Percentiles rank a stretch among this genome's conserved stretches.
phyloP scores from a whole-genome alignment of 164 flowering plant genomes.

The Aristolochia californica region DNA sequence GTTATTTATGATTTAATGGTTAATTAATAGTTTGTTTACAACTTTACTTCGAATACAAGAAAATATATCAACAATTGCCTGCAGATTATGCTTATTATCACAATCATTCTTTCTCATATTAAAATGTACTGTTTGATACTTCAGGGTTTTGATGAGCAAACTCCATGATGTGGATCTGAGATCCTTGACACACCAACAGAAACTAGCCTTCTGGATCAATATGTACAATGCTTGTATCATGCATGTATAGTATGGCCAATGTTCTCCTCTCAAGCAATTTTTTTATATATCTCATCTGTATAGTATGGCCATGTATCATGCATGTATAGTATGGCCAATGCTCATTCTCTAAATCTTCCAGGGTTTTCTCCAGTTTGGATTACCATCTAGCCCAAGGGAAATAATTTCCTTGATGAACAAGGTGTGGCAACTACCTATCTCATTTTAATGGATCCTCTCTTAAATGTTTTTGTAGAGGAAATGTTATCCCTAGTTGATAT shows the following conservation, averaged over 20 bases:
- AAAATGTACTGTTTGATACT: background rate
- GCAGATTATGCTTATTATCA: too few species aligned
- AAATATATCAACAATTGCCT: too few species aligned
- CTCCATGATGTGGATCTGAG: constrained; percentile 63
- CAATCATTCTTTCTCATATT: background rate
- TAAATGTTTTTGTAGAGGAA: background rate
- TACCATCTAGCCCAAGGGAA: constrained; percentile 57
- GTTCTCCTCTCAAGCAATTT: background rate
- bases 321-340: too few species aligned
- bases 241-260: constrained; percentile 54
- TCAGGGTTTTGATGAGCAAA: constrained; percentile 49
- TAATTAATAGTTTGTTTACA: too few species aligned
- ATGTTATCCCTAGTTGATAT: too few species aligned
- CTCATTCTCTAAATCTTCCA: constrained; percentile 16
- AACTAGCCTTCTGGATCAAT: constrained; percentile 97
- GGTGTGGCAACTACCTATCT: constrained; percentile 23
- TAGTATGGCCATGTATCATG: too few species aligned
- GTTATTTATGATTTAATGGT: too few species aligned
- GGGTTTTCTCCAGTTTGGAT: constrained; percentile 82
- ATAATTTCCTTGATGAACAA: constrained; percentile 51
- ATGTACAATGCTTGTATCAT: constrained; percentile 95
- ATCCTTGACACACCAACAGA: constrained; percentile 52
- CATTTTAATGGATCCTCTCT: background rate
- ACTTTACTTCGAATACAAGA: too few species aligned
- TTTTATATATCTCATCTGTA: too few species aligned